Evolutionary conservation across 306 rosid genomes (phyloP).

Genomic region (Prunus davidiana): DNA sequence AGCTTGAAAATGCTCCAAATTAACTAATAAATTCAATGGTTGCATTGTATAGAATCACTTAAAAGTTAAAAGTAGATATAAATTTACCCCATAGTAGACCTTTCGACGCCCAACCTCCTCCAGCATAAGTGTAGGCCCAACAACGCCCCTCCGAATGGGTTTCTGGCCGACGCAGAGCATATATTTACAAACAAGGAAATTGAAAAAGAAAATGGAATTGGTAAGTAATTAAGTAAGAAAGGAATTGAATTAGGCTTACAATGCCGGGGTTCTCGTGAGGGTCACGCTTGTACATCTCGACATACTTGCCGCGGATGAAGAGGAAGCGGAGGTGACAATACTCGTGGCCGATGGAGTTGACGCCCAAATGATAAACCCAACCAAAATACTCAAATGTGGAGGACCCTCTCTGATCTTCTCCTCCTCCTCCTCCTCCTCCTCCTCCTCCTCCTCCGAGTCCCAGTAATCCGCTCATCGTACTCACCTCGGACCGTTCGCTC

Average conservation of each 20-base stretch:
- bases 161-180: constrained; percentile 37
- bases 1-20: neutral
- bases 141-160: constrained; percentile 83
- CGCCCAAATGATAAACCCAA: constrained; percentile 84
- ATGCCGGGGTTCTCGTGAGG: constrained; percentile 78
- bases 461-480: neutral
- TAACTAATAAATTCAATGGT: neutral
- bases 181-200: neutral
- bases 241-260: constrained; percentile 34
- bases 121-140: constrained; percentile 84
- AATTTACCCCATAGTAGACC: constrained; percentile 56
- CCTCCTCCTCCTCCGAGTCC: constrained; percentile 16
- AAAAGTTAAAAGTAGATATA: too few relatives aligned
- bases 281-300: constrained; percentile 82
- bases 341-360: constrained; percentile 81
- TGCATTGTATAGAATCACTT: neutral
- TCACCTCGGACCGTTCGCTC: constrained; percentile 24
- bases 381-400: constrained; percentile 60
- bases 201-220: neutral
- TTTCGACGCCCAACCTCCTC: constrained; percentile 69
- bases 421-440: constrained; percentile 7
- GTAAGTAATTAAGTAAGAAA: neutral
- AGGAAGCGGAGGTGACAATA: constrained; percentile 74
- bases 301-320: constrained; percentile 61
- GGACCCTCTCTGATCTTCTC: constrained; percentile 36